Evolutionary conservation across 345 rosid species (phyloP).

Genomic region (Syzygium grande): DNA sequence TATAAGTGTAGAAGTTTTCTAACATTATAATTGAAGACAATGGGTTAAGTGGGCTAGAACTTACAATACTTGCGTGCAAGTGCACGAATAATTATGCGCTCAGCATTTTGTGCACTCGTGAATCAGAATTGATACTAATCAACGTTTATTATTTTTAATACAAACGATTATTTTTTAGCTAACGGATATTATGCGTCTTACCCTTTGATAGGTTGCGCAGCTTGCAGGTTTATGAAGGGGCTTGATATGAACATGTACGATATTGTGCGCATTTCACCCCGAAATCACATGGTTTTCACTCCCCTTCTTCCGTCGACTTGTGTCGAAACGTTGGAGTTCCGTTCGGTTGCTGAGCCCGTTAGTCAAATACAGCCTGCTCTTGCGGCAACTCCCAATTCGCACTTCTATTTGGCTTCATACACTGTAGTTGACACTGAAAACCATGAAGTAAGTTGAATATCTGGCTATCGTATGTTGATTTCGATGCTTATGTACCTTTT

Average conservation of each 20-base stretch:
- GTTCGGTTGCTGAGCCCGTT: constrained; percentile 86
- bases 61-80: no score
- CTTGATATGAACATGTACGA: constrained; percentile 47
- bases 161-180: no score
- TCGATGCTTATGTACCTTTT: not conserved
- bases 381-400: constrained; percentile 61
- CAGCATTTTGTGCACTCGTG: no score
- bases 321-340: constrained; percentile 78
- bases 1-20: no score
- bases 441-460: constrained; percentile 48
- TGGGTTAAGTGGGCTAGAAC: no score
- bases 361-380: constrained; percentile 73
- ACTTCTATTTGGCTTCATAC: constrained; percentile 84
- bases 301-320: constrained; percentile 6
- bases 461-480: not conserved
- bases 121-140: no score
- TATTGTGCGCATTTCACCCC: constrained; percentile 61
- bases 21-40: no score
- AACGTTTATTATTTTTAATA: no score
- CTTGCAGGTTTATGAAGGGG: constrained; percentile 71
- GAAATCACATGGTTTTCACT: constrained; percentile 83
- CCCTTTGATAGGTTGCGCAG: constrained; percentile 45
- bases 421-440: constrained; percentile 47
- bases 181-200: no score
- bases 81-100: no score